These are phyloP conservation scores for Marasmius tenuissimus DNA, from an alignment of 1,284 basidiomycete genomes.

Conservation along the genomic window DNA sequence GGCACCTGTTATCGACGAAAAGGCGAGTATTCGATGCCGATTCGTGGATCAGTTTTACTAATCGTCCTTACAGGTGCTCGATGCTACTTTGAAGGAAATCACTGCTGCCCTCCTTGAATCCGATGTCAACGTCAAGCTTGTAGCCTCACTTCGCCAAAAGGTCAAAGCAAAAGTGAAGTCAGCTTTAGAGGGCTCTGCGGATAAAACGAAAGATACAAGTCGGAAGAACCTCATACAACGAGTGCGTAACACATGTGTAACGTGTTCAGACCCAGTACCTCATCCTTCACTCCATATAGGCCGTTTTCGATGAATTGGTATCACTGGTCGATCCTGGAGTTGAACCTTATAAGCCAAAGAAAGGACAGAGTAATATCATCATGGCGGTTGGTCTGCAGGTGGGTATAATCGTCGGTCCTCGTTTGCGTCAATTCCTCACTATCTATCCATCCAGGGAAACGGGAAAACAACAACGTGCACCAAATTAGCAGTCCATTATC, in stretches of 20 bases:
- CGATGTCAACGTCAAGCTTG: conserved; percentile 98
- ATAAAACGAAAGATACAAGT: conserved; percentile 80
- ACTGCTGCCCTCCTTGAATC: conserved; percentile 93
- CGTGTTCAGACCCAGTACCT: background rate
- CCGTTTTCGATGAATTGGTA: conserved; percentile 97
- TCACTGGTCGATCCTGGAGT: conserved; percentile 92
- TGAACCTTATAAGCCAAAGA: conserved; percentile 95
- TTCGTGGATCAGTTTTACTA: conserved; percentile 10
- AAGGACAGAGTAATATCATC: conserved; percentile 92
- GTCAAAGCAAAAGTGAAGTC: conserved; percentile 88
- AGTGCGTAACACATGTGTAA: conserved; percentile 39
- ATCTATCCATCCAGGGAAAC: conserved; percentile 64
- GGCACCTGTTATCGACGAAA: conserved; percentile 86
- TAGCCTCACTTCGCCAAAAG: conserved; percentile 83
- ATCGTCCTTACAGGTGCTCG: conserved; percentile 69
- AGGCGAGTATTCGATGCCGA: conserved; percentile 47
- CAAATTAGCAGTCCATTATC: conserved; percentile 96
- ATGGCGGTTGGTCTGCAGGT: conserved; percentile 98
- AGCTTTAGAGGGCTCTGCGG: conserved; percentile 65
- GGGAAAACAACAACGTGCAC: conserved; percentile 99
- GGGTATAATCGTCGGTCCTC: conserved; percentile 19
- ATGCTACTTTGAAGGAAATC: conserved; percentile 93
- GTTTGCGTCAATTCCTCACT: background rate
- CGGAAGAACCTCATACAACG: conserved; percentile 89
- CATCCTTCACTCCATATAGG: conserved; percentile 46